Percentiles rank a stretch among this genome's conserved stretches.
Conservation (phyloP, 805 yeast species). For the Starmera dryadoides region DNA sequence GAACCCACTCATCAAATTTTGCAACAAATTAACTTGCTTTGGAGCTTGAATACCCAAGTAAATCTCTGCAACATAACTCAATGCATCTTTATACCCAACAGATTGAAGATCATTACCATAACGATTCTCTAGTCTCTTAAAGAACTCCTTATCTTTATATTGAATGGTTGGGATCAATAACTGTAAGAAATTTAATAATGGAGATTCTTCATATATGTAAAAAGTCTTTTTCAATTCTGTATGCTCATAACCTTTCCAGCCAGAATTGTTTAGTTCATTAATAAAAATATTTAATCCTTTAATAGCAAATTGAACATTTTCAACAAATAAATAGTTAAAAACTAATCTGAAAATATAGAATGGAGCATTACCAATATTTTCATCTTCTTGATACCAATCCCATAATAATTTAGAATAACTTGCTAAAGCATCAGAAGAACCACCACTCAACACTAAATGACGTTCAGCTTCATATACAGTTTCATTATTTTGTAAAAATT, state of each 20-base stretch:
- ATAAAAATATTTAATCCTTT: conserved; percentile 33
- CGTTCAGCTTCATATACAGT: conserved; percentile 62
- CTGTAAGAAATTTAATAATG: conserved; percentile 62
- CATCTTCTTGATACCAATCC: conserved; percentile 35
- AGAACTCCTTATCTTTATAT: conserved; percentile 45
- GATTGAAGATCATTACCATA: conserved; percentile 33
- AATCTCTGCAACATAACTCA: conserved; percentile 51
- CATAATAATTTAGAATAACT: conserved; percentile 36
- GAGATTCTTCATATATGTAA: conserved; percentile 28
- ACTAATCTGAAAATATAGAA: conserved; percentile 49
- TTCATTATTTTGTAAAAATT: conserved; percentile 42
- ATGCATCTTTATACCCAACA: conserved; percentile 33
- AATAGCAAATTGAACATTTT: conserved; percentile 54
- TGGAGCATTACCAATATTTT: conserved; percentile 18
- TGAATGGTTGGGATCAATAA: conserved; percentile 54
- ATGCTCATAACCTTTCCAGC: conserved; percentile 10
- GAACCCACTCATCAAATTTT: conserved; percentile 71
- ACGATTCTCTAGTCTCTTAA: conserved; percentile 41
- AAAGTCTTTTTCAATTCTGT: conserved; percentile 21
- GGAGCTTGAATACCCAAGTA: conserved; percentile 54
- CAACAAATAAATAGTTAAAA: conserved; percentile 64
- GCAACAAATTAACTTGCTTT: conserved; percentile 49
- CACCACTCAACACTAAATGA: conserved; percentile 62
- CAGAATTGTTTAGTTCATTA: conserved; percentile 18
- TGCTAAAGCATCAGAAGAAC: conserved; percentile 36